Percentiles rank a stretch among this genome's conserved stretches.
These are phyloP conservation scores for Clitoria ternatea DNA, from an alignment of 306 rosid genomes.

Conservation along the genomic window DNA sequence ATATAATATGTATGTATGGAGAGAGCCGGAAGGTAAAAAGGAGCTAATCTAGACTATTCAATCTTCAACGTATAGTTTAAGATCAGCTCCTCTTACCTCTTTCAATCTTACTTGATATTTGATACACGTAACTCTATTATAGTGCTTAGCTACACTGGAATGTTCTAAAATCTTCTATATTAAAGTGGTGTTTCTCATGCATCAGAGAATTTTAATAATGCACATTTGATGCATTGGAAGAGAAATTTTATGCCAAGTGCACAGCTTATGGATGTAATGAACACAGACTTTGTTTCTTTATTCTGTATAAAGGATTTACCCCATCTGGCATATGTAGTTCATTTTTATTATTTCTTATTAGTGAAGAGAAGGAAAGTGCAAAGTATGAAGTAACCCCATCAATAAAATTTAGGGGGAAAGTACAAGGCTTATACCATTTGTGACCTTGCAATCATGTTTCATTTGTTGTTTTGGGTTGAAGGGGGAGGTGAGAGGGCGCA, in stretches of 20 bases:
- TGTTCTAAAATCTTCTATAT: not conserved
- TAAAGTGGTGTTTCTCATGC: not conserved
- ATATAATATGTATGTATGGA: not conserved
- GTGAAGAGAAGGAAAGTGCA: not conserved
- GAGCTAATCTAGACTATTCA: not conserved
- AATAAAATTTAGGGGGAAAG: not conserved
- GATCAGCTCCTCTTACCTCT: not conserved
- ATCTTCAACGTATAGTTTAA: not conserved
- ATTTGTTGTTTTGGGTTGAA: not conserved
- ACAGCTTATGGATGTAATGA: not conserved
- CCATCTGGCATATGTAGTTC: constrained; percentile 1
- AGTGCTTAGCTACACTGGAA: not conserved
- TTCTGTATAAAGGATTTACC: not conserved
- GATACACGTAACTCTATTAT: not conserved
- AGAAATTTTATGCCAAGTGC: not conserved
- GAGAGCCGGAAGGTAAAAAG: not conserved
- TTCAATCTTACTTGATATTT: not conserved
- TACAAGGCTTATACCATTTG: not conserved
- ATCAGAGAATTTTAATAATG: not conserved
- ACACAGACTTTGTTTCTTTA: not conserved
- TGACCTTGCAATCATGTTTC: not conserved
- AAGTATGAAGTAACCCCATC: not conserved
- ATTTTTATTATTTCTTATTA: not conserved
- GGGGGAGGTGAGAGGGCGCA: not conserved
- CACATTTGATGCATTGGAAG: not conserved